Base-by-base conservation (phyloP, 805 yeast genomes). In the Vanderwaltozyma yarrowii region DNA sequence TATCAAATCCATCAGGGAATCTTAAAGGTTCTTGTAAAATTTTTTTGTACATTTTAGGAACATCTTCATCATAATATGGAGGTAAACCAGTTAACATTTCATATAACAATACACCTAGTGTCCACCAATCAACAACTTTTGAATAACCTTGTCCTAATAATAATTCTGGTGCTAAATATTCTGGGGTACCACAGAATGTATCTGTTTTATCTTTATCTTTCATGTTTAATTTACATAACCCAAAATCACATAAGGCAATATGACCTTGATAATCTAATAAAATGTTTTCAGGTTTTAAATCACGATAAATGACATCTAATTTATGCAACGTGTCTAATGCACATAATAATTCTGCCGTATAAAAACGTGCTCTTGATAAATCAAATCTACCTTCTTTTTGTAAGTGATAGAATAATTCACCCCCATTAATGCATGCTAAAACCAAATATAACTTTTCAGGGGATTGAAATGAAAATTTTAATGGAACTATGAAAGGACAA, bases 131-230 rank as follows among this genome's bases (percentile, higher is more conserved):
- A 17, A 89, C 96, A 12, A 81, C 80, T 60, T 94, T 78, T 4
- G 96, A 87, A 62, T 89, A 89, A 2, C 96, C 96, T 55, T 84
- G 86, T 35, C 89, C 89, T 50, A 86, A 66, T 34, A 89, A 67
- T 48, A 89, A 66, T 61, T 89, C 97, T 1, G 97, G 97, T 0
- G 96, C 95, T 47, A 89, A 68, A 60, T 89, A 89, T 61, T 89
- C 96, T 0, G 96, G 96, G 0, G 97, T 89, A 30, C 97, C 97
- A 62, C 97, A 89, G 58, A 89, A 89, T 0, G 97, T 89, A 51
- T 80, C 80, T 1, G 85, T 79, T 60, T 82, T 82, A 51, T 86
- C 95, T 45, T 82, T 79, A 50, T 79, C 74, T 47, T 78, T 74
- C 97, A 89, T 89, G 65, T 89, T 86, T 52, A 89, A 74, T 63